Base-by-base conservation (phyloP, 1,139 yeast species). In the Blastobotrys serpentis region DNA sequence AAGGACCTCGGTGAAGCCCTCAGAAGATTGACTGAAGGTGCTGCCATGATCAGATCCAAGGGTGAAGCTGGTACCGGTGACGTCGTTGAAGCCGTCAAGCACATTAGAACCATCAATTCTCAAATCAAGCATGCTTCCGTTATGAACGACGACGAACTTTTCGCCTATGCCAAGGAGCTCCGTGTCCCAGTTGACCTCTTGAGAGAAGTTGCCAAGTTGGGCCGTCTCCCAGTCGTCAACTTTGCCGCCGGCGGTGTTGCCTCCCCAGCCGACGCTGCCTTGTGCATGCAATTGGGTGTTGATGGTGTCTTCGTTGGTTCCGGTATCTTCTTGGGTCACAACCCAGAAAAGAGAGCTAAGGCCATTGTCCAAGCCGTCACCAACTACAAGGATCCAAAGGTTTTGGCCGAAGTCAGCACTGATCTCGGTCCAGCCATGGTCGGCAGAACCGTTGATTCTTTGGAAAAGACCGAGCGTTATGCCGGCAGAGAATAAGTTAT, bases 21-120 rank as follows among this genome's bases (percentile, higher is more conserved):
- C 59, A 79, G 95, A 68, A 78, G 95, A 65, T 76, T 86, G 61
- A 71, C 76, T 57, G 95, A 86, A 68, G 95, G 95, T 57, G 94
- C 95, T 38, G 90, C 92, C 41, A 85, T 86, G 92, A 79, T 86
- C 63, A 78, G 95, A 66, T 83, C 94, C 55, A 86, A 86, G 69
- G 95, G 95, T 56, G 95, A 85, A 67, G 94, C 95, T 18, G 95
- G 95, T 43, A 86, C 95, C 40, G 95, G 95, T 46, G 95, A 86
- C 65, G 83, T 86, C 48, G 80, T 87, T 26, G 92, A 86, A 65
- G 95, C 95, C n/a, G 89, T 86, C 49, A 79, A 76, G 61, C 95
- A 86, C 65, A 41, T 63, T 16, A 53, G 53, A 5, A 52, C 56
- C 17, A 48, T 65, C 42, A 48, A 54, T 8, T 53, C 55, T 8